A percentile compares a stretch with the other conserved stretches of the same genome.
phyloP scores from a whole-genome alignment of 1,284 basidiomycete species.

The Trametes pubescens region DNA sequence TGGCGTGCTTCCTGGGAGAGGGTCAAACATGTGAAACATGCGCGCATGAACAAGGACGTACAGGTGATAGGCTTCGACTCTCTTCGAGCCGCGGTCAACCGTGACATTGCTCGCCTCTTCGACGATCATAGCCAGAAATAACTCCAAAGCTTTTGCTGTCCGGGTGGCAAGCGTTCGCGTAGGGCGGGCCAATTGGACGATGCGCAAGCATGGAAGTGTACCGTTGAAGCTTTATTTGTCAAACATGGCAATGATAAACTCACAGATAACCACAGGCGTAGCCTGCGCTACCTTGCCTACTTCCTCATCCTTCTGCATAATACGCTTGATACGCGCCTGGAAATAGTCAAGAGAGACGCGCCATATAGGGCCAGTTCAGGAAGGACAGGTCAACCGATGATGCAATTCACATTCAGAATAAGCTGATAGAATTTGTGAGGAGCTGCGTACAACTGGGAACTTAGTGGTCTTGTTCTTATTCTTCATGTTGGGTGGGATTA shows the following conservation, averaged over 20 bases:
- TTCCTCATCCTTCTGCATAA: slow-evolving; percentile 99
- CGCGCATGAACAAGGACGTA: slow-evolving; percentile 53
- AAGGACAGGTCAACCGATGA: neutral
- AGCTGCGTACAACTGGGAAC: slow-evolving; percentile 74
- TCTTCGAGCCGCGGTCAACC: slow-evolving; percentile 81
- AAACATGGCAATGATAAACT: slow-evolving; percentile 46
- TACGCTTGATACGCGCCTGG: slow-evolving; percentile 97
- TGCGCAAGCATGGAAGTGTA: neutral
- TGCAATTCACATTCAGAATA: neutral
- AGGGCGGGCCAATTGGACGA: neutral
- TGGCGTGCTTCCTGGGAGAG: slow-evolving; percentile 85
- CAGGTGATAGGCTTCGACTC: slow-evolving; percentile 96
- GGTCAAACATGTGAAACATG: neutral
- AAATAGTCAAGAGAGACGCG: neutral
- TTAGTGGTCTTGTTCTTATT: slow-evolving; percentile 88
- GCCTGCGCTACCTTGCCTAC: slow-evolving; percentile 99
- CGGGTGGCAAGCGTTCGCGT: neutral
- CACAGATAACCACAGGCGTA: slow-evolving; percentile 97
- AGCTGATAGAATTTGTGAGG: neutral
- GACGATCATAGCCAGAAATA: slow-evolving; percentile 91
- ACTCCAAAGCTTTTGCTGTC: slow-evolving; percentile 93
- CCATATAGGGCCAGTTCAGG: neutral
- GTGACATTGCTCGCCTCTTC: slow-evolving; percentile 89
- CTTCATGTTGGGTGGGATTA: slow-evolving; percentile 60
- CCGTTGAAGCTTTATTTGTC: neutral